These are phyloP conservation scores for Ogataea naganishii DNA, from an alignment of 805 yeast genomes.

Conservation along the genomic window DNA sequence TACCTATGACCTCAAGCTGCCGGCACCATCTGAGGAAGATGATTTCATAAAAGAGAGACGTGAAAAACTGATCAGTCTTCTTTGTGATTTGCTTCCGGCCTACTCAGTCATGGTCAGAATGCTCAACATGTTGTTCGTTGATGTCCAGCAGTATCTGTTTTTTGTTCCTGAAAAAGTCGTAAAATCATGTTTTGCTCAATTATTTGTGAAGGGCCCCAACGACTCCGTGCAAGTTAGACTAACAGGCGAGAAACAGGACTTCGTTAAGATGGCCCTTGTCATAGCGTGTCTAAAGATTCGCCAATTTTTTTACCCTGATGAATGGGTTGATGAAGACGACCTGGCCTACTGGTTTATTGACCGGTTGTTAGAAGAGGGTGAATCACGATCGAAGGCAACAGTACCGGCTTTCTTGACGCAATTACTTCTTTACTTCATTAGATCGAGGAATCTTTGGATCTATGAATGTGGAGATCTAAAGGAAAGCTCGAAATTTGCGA, in stretches of 20 bases:
- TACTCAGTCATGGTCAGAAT: constrained; percentile 5
- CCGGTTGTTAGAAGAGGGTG: constrained; percentile 11
- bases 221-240: constrained; percentile 7
- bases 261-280: constrained; percentile 13
- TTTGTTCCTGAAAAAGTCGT: constrained; percentile 12
- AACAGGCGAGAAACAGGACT: constrained; percentile 10
- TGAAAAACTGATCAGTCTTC: too few species aligned
- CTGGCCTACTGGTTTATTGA: constrained; percentile 10
- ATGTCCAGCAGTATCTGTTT: constrained; percentile 4
- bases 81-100: constrained; percentile 9
- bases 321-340: constrained; percentile 8
- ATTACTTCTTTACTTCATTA: constrained; percentile 11
- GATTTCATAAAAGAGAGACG: too few species aligned
- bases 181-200: constrained; percentile 3
- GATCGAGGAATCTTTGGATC: constrained; percentile 9
- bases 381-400: constrained; percentile 6
- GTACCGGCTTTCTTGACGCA: constrained; percentile 12
- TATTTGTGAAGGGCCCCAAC: constrained; percentile 6
- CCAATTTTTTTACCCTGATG: too few species aligned
- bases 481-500: constrained; percentile 9
- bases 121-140: constrained; percentile 3
- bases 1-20: too few species aligned
- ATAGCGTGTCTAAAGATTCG: constrained; percentile 8
- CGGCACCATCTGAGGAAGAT: too few species aligned
- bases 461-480: constrained; percentile 11